Base-by-base conservation (phyloP, 208 protist genomes). In the Porcisia deanei region DNA sequence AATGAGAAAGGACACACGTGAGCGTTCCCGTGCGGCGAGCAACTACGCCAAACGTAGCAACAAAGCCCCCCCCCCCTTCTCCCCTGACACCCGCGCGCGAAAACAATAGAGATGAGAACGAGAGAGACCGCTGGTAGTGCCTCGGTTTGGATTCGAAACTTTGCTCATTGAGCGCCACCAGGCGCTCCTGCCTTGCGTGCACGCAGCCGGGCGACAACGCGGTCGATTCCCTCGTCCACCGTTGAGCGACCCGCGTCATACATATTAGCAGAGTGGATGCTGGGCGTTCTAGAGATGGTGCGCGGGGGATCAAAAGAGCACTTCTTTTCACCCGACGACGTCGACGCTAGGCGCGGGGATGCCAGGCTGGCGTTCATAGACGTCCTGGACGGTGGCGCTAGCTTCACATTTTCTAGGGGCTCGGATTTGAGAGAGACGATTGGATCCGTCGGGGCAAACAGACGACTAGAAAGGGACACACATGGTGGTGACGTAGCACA, bases 161-260 rank as follows among this genome's bases (percentile, higher is more conserved):
- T n/a, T 18, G 3, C 53, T 73, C 34, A 58, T 47, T 41, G 3
- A 22, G 18, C 45, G 25, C 45, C 49, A 53, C 52, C 9, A 39
- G 8, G n/a, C 20, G 30, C 5, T 39, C 39, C 64, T 55, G 43
- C 37, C 20, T 37, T 30, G 10, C 58, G 64, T 60, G 57, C 59
- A 2, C 65, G 66, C 16, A 79, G 30, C 8, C 75, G 66, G 3
- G 59, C 45, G 0, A 74, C 67, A 53, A 79, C 73, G 14, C 57
- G 66, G 39, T 73, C 67, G 18, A 79, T 79, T 22, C 68, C 68
- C 8, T 8, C 4, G 25, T 74, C 68, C 45, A 74, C 49, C 8
- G 58, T 43, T 12, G 59, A 49, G 16, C 67, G 66, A 25, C 60
- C 58, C 54, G 60, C 45, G 10, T 10, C 8, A 0, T 45, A 25